These are phyloP conservation scores for Pedinophyceae sp. DNA, from an alignment of 139 green algal genomes.

Conservation along the genomic window DNA sequence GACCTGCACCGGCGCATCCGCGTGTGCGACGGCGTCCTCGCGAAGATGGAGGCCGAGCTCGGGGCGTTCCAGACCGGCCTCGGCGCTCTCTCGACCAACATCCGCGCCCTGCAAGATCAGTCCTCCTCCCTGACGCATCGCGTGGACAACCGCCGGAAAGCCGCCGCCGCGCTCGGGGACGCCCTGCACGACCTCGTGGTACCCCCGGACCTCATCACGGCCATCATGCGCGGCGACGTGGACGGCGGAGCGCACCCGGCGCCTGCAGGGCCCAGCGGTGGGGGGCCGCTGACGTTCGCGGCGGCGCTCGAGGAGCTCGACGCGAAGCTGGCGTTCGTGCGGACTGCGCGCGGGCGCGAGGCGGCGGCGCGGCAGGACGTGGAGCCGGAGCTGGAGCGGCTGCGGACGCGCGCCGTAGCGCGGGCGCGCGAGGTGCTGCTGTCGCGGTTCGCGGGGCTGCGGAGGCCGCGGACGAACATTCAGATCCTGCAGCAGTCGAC, in stretches of 20 bases:
- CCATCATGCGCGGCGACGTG: background rate
- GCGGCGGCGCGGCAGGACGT: constrained; percentile 51
- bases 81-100: background rate
- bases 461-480: constrained; percentile 89
- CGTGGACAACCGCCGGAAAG: background rate
- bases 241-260: too few relatives aligned
- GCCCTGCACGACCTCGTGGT: background rate
- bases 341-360: constrained; percentile 5
- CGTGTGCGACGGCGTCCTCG: background rate
- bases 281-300: too few relatives aligned
- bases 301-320: constrained; percentile 1
- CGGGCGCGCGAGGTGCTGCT: constrained; percentile 66
- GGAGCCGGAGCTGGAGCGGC: constrained; percentile 68
- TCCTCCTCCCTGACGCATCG: background rate
- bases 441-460: constrained; percentile 54
- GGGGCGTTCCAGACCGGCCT: background rate
- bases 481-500: constrained; percentile 81
- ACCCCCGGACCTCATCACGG: background rate
- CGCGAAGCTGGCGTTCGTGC: constrained; percentile 4
- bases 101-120: background rate
- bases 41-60: background rate
- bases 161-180: background rate
- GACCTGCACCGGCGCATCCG: background rate
- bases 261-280: too few relatives aligned
- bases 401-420: constrained; percentile 55